These are phyloP conservation scores for Cenococcum geophilum DNA, from an alignment of 495 filamentous ascomycete species.

Conservation along the genomic window DNA sequence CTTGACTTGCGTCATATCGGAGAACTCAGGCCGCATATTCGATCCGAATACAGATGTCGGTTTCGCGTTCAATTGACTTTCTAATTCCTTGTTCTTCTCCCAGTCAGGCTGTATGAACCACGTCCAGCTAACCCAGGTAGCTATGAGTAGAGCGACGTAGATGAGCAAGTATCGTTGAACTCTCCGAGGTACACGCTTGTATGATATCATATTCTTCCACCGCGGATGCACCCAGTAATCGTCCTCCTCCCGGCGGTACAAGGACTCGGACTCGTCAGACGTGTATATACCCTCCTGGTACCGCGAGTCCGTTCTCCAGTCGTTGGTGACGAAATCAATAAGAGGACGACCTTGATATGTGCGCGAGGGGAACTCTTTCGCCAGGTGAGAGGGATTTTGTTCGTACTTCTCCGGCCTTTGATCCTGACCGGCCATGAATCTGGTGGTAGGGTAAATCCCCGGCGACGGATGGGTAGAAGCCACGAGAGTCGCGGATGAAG, in stretches of 20 bases:
- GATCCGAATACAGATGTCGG: slow-evolving; percentile 42
- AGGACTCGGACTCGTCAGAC: not conserved
- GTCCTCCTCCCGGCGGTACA: slow-evolving; percentile 1
- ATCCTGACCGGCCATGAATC: not conserved
- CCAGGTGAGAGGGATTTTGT: not conserved
- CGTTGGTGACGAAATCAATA: slow-evolving; percentile 1
- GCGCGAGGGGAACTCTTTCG: not conserved
- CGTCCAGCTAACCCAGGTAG: not conserved
- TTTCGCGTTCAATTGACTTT: slow-evolving; percentile 37
- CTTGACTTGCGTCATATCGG: slow-evolving; percentile 46
- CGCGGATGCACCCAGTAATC: slow-evolving; percentile 1
- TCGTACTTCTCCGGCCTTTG: not conserved
- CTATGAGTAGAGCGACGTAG: not conserved
- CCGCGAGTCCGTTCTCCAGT: not conserved
- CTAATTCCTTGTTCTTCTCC: slow-evolving; percentile 39
- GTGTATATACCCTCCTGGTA: not conserved
- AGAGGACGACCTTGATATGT: not conserved
- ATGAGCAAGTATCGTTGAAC: slow-evolving; percentile 1
- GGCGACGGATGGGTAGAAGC: not conserved
- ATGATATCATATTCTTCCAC: not conserved
- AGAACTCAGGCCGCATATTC: slow-evolving; percentile 46
- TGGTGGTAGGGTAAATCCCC: not conserved
- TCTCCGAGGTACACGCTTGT: not conserved
- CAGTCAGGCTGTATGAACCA: slow-evolving; percentile 32
- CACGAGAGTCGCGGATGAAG: not conserved